Base-by-base conservation (phyloP, 2,329 filamentous ascomycete genomes). In the Bretziella fagacearum region DNA sequence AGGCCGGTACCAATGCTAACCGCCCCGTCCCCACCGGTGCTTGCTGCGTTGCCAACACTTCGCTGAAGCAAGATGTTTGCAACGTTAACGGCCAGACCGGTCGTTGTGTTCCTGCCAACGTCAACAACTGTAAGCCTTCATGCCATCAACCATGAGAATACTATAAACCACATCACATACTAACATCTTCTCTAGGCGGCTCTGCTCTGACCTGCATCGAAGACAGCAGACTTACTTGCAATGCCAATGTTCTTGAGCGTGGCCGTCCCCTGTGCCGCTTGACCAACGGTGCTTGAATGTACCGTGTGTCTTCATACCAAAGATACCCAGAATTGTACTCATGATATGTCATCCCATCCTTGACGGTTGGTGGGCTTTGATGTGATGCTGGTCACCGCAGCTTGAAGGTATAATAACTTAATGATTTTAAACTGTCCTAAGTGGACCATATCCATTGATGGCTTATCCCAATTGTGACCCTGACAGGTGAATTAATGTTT, bases 1-100 rank as follows among this genome's bases (percentile, higher is more conserved):
- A 61, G 53, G 30, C 40, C 18, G 41, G 46, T 20, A 42, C 29
- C 35, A 63, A 63, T 55, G 54, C 46, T 35, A 55, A 57, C 54
- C 56, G 61, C 13, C 60, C 60, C 11, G 57, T 61, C 10, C 58
- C 61, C 25, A 55, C 37, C 25, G 61, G 61, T 30, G 52, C 52
- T 27, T 63, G 61, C 57, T 63, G 61, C 52, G 55, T 61, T 13
- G 55, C 58, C 51, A 57, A 57, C 51, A 59, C 55, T 3, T 58
- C 51, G 50, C 51, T 62, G 36, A 63, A 63, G 58, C 58, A 63
- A 53, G 61, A 63, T 51, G 51, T 58, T 44, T 63, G 61, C 57
- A 53, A 30, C 11, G 54, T 57, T 47, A 59, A 59, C 51, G 60
- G 60, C 47, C 51, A 57, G 51, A 33, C 49, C 6, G 61, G 61